Evolutionary conservation across 352 stramenopile genomes (phyloP).

Genomic region (Globisporangium yorkense): DNA sequence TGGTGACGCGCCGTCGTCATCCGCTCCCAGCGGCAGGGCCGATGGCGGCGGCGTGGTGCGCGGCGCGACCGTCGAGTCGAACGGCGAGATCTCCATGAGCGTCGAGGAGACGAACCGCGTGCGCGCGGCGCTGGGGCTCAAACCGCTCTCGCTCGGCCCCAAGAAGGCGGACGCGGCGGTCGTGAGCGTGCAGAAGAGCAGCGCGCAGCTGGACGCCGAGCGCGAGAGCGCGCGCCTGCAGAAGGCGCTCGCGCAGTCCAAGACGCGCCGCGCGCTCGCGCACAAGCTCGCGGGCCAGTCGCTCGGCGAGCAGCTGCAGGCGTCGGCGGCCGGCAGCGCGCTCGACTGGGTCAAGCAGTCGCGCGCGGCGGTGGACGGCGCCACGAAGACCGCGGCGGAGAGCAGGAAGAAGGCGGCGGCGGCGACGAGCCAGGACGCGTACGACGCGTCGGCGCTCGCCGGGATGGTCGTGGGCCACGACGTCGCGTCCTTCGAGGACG

Average conservation of each 20-base stretch:
- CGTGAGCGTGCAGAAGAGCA: slow-evolving; percentile 65
- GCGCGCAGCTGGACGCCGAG: slow-evolving; percentile 45
- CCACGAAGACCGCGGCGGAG: neutral
- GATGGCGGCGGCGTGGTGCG: neutral
- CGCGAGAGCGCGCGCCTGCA: slow-evolving; percentile 38
- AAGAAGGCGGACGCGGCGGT: slow-evolving; percentile 40
- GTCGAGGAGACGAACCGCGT: slow-evolving; percentile 82
- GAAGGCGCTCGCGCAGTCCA: slow-evolving; percentile 56
- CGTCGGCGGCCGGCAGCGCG: slow-evolving; percentile 22
- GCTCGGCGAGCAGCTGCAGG: slow-evolving; percentile 63
- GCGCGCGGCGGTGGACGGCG: slow-evolving; percentile 14
- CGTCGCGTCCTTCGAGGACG: slow-evolving; percentile 82
- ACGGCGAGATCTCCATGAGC: slow-evolving; percentile 77
- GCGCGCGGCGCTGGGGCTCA: slow-evolving; percentile 61
- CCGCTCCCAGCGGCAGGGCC: neutral
- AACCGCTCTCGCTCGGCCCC: slow-evolving; percentile 49
- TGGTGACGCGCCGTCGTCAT: no score
- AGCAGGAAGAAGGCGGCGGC: slow-evolving; percentile 15
- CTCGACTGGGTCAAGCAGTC: slow-evolving; percentile 75
- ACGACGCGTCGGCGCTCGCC: slow-evolving; percentile 70
- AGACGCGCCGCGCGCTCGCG: slow-evolving; percentile 61
- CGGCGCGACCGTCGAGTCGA: slow-evolving; percentile 42
- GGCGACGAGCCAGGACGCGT: slow-evolving; percentile 19
- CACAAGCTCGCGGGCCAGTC: slow-evolving; percentile 68
- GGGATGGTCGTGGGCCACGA: slow-evolving; percentile 91